Percentiles rank a stretch among this genome's conserved stretches.
These are phyloP conservation scores for Prunus mira DNA, from an alignment of 306 rosid species.

Conservation along the genomic window DNA sequence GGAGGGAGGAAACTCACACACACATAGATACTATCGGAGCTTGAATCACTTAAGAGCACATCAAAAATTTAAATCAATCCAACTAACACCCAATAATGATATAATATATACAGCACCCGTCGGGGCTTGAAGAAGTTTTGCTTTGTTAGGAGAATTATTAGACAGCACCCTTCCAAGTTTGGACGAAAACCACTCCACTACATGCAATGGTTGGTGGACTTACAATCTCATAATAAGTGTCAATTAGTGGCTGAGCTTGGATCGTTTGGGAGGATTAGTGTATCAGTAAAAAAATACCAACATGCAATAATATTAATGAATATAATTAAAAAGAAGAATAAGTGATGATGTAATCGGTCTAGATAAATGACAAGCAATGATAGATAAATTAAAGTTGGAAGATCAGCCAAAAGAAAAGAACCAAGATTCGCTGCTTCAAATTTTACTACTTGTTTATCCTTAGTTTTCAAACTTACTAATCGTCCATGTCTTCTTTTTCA, in stretches of 20 bases:
- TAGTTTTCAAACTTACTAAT: not conserved
- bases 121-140: not conserved
- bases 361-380: not conserved
- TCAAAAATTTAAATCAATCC: fast-evolving
- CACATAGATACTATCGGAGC: too few relatives aligned
- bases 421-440: not conserved
- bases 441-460: not conserved
- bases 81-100: too few relatives aligned
- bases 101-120: too few relatives aligned
- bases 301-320: not conserved
- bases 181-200: not conserved
- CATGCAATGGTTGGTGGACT: not conserved
- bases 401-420: not conserved
- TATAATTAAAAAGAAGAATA: too few relatives aligned
- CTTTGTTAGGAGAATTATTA: not conserved
- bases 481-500: not conserved
- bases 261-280: not conserved
- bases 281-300: not conserved
- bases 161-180: not conserved
- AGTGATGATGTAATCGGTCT: too few relatives aligned
- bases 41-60: too few relatives aligned
- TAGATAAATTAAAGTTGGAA: not conserved
- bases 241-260: not conserved
- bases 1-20: too few relatives aligned
- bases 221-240: not conserved